Evolutionary conservation across 2,329 filamentous ascomycete genomes (phyloP), one percentile per base, ranked within the genome.

Genomic region (Teratosphaeria nubilosa): DNA sequence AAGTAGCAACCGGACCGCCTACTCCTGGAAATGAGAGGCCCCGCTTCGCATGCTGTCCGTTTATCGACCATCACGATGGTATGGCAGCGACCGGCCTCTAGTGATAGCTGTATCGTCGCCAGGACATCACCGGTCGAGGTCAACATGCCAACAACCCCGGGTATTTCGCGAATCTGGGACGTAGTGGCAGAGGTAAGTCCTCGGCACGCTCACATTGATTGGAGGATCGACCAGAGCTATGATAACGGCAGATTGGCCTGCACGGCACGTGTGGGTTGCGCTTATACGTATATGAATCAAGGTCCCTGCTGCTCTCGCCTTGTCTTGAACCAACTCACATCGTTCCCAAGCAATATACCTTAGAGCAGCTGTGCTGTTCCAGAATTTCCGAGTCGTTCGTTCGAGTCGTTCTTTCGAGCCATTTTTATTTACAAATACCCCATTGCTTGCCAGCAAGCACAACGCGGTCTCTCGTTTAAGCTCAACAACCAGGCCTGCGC

Each of bases 361-460:
- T 1, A 56, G 41, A 51, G 25, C 48, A 57, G 56, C 56, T 53
- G 56, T 30, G 50, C 56, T 57, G 51, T 37, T 32, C 45, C 50
- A 31, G 34, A 24, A 30, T 31, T 30, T 16, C 45, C 48, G 31
- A 57, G 34, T 45, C 16, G 27, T 22, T 50, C n/a, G 5, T 30
- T 30, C 27, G 27, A 30, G 27, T 30, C 27, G 27, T 30, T 30
- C 27, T 4, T 30, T 30, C 5, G n/a, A n/a, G n/a, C n/a, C n/a
- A n/a, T n/a, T n/a, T n/a, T n/a, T n/a, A n/a, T 32, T 14, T 56
- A 27, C 14, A 34, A 32, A 55, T 22, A 16, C 34, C 30, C n/a
- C 5, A 32, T 14, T 25, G 27, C 25, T 41, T 16, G 9, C 54
- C 34, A 20, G 24, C 13, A 24, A 37, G 22, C 34, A 41, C 34